phyloP scores from a whole-genome alignment of 169 alveolate genomes.

The Amoebophrya sp. region DNA sequence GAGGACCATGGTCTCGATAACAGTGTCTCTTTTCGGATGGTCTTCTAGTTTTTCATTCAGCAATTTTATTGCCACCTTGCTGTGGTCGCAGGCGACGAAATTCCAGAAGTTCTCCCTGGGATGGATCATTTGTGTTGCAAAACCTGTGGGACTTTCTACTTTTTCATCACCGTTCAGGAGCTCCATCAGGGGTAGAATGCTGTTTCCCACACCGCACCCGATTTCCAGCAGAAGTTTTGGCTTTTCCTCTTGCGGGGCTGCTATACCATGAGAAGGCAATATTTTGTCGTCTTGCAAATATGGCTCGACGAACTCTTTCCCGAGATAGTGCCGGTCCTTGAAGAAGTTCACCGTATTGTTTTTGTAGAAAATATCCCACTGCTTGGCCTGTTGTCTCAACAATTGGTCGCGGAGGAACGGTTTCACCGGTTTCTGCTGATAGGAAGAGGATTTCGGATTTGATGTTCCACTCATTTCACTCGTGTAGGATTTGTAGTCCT shows the following conservation, averaged over 20 bases:
- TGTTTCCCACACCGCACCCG: background rate
- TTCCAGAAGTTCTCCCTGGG: background rate
- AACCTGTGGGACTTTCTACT: too few relatives aligned
- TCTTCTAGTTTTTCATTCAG: background rate
- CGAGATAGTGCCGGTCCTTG: constrained; percentile 14
- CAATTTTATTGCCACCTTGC: background rate
- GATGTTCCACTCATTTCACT: background rate
- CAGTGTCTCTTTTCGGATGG: too few relatives aligned
- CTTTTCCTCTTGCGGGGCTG: background rate
- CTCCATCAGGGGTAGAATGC: background rate
- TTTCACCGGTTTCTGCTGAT: background rate
- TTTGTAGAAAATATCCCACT: background rate
- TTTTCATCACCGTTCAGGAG: too few relatives aligned
- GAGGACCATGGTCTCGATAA: too few relatives aligned
- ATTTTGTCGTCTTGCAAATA: too few relatives aligned
- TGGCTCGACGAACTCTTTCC: background rate
- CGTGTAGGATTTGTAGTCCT: background rate
- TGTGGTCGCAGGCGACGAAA: background rate
- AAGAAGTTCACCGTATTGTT: background rate
- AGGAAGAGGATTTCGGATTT: background rate
- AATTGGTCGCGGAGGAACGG: background rate
- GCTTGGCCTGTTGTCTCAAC: background rate
- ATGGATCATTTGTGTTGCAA: too few relatives aligned
- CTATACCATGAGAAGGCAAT: too few relatives aligned
- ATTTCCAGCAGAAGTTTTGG: background rate